Conservation (phyloP, 1,284 basidiomycete genomes). For the Cerioporus squamosus region DNA sequence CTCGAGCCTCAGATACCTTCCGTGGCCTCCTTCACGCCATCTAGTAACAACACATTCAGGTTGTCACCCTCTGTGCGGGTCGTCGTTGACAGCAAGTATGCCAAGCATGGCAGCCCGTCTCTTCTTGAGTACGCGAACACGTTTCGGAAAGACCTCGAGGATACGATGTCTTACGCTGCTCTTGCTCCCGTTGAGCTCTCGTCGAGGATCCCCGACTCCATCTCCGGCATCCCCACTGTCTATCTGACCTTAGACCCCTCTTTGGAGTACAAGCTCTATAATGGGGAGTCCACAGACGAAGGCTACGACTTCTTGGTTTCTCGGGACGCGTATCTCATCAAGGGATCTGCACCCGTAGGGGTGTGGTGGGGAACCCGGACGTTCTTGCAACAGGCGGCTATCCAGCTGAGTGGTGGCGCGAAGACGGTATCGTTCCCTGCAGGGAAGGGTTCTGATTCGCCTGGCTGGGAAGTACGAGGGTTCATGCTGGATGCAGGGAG, state of each 20-base stretch:
- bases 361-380: conserved; percentile 44
- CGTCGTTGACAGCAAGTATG: conserved; percentile 28
- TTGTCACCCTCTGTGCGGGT: conserved; percentile 25
- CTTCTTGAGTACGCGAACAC: conserved; percentile 36
- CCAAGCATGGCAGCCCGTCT: conserved; percentile 25
- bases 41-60: conserved; percentile 16
- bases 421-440: conserved; percentile 31
- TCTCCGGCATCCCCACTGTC: conserved; percentile 23
- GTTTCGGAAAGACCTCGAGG: conserved; percentile 37
- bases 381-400: conserved; percentile 36
- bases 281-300: conserved; percentile 38
- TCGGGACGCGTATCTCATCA: conserved; percentile 29
- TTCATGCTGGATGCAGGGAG: conserved; percentile 45
- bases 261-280: conserved; percentile 33
- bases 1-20: conserved; percentile 32
- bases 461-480: conserved; percentile 43
- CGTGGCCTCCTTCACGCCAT: conserved; percentile 24
- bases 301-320: conserved; percentile 39
- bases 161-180: conserved; percentile 21
- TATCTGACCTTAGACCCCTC: conserved; percentile 33
- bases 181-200: conserved; percentile 20
- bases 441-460: conserved; percentile 36
- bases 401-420: conserved; percentile 27
- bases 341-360: conserved; percentile 38
- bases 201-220: conserved; percentile 9